Conservation (phyloP, 2,329 filamentous ascomycete species). For the Dendryphion nanum region DNA sequence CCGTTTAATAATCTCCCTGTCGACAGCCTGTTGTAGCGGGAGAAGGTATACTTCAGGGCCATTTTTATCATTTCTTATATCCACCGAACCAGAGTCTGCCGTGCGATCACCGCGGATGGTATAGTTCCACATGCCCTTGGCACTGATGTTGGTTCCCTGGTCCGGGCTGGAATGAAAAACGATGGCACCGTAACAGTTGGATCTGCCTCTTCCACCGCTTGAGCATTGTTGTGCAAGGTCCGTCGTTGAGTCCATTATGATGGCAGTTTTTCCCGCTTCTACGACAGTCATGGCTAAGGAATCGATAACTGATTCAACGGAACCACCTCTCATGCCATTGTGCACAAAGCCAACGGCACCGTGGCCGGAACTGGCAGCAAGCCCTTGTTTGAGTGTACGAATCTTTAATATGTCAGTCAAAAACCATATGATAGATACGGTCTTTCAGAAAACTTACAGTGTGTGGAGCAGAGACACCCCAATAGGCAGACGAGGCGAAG, state of each 20-base stretch:
- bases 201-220: conserved; percentile 8
- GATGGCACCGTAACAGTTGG: conserved; percentile 19
- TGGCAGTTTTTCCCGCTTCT: conserved; percentile 17
- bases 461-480: conserved; percentile 21
- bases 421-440: not conserved
- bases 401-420: conserved; percentile 12
- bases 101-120: conserved; percentile 15
- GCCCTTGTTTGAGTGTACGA: conserved; percentile 16
- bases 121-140: conserved; percentile 36
- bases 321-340: conserved; percentile 22
- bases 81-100: conserved; percentile 3
- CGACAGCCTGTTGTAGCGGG: conserved; percentile 22
- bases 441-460: conserved; percentile 15
- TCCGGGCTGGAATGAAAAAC: conserved; percentile 19
- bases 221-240: conserved; percentile 15
- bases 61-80: conserved; percentile 16
- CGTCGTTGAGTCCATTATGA: conserved; percentile 8
- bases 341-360: conserved; percentile 22
- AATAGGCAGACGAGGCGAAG: conserved; percentile 17
- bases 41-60: conserved; percentile 14
- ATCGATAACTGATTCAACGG: conserved; percentile 18
- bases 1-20: conserved; percentile 42
- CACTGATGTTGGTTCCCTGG: conserved; percentile 23
- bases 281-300: conserved; percentile 15
- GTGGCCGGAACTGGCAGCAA: conserved; percentile 11